Base-by-base conservation (phyloP, 2,329 filamentous ascomycete genomes). In the Scolecobasidium constrictum region DNA sequence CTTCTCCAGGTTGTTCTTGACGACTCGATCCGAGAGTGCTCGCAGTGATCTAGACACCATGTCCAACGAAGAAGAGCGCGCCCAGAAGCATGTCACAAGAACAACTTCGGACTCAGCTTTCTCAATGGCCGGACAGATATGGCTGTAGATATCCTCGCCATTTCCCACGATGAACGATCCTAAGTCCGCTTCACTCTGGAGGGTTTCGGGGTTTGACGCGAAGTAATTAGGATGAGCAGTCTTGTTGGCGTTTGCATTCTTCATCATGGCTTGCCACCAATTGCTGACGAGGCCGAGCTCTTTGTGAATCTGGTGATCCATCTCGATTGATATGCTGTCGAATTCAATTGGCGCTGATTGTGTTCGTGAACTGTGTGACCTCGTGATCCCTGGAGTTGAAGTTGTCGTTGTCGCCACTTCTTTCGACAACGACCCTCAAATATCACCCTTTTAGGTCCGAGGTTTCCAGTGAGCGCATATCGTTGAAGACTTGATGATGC, bases 11-110 rank as follows among this genome's bases (percentile, higher is more conserved):
- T 58, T 56, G 17, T 52, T 49, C 51, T 62, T 41, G 50, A 64
- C 19, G 31, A 62, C 61, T 52, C 68, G 63, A 3, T 58, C 52
- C 1, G 81, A 83, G 6, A 92, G 68, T 40, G 65, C 65, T 12
- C 68, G 59, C 1, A 92, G 68, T 1, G 77, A 66, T 3, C 72
- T 62, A 31, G 65, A 68, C 11, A 92, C 63, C 1, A 69, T 69
- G 3, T 71, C 63, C 15, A 80, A 66, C 0, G 77, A 80, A 2
- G 69, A 60, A 0, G 83, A 88, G 0, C 66, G 64, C 0, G 84
- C 78, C 83, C 84, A 88, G 61, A 88, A 92, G 59, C 85, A 90
- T 6, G 85, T 90, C 5, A 87, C 81, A 34, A 92, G 69, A 46
- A 87, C 75, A 20, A 88, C 65, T 52, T 86, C 83, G 38, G 69